Evolutionary conservation across 352 stramenopile species (phyloP), one percentile per base, ranked within the genome.

Genomic region (Phytopythium aichiense): DNA sequence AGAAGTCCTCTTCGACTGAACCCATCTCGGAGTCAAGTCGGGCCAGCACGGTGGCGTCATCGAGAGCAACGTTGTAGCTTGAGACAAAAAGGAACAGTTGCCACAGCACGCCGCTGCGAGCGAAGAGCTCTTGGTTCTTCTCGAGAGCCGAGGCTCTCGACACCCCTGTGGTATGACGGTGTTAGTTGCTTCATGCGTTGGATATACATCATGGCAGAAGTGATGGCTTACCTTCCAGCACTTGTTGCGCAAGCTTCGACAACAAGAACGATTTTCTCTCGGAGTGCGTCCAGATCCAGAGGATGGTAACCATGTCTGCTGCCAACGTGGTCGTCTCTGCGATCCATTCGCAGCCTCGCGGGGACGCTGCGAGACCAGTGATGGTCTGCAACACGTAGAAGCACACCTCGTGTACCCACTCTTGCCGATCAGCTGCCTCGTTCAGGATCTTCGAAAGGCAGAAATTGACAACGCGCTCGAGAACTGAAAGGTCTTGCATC

Each of bases 221-320:
- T 7, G 35, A 30, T 8, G 35, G 11, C 63, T 20, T 71, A 92
- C 84, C 76, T 84, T 92, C 84, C 25, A 95, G 79, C 38, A 84
- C 72, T 68, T 94, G 84, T 42, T 91, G 79, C 4, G 70, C 70
- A 33, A 90, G 79, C 61, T 91, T 89, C 6, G 76, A 87, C 31
- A 92, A 25, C 6, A 81, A 63, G 28, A 89, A 79, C 2, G 68
- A 74, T 18, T 79, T 68, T 11, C 71, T 46, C 22, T 43, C 55
- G 12, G 77, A 53, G 56, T 88, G 75, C 37, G 90, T 88, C 83
- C 81, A 94, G 16, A 88, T 55, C 85, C 85, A 94, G 11, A 94
- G 50, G 43, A 93, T 69, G 5, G 74, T 83, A 51, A 79, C 74
- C 71, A 92, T 82, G 53, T 95, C 86, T 25, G 85, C 62, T 33